Base-by-base conservation (phyloP, 768 basidiomycete genomes). In the Ephemerocybe angulata region DNA sequence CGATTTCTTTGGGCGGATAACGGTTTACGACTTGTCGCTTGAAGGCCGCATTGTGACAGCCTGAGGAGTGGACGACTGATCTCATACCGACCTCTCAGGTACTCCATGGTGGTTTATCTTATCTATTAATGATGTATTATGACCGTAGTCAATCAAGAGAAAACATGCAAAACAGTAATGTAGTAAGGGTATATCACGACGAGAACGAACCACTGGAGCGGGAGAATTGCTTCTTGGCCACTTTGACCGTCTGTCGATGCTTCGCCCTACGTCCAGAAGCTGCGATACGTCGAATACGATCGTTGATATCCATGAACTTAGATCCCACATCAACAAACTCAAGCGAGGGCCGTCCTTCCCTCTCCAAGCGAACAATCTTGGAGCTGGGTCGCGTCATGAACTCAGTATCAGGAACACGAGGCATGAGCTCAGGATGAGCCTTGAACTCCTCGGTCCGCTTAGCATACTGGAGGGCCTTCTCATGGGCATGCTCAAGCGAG, bases 1-100 rank as follows among this genome's bases (percentile, higher is more conserved):
- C 19, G 90, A 92, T 70, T 88, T 92, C 63, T 93, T 91, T 64
- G 90, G 90, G 51, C 78, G 90, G 67, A 77, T 91, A 41, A 88
- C 82, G 7, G 65, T 91, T 38, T 91, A 91, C 63, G 85, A 90
- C 63, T 62, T 90, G 33, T 67, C 67, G 53, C 40, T 77, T 19
- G 72, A 78, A 40, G 78, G 76, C 21, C 62, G 33, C 22, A 46
- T 63, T 17, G n/a, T 58, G 15, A 41, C 17, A 22, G 17, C 8
- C 11, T 29, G 38, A 35, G 38, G 54, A 42, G 27, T 47, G 48
- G 33, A 37, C 6, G 25, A 53, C 22, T n/a, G 25, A 50, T 13
- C n/a, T n/a, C n/a, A n/a, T n/a, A n/a, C n/a, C n/a, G n/a, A n/a
- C n/a, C n/a, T n/a, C n/a, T n/a, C n/a, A n/a, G n/a, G n/a, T n/a